Base-by-base conservation (phyloP, 257 asterid genomes). In the Echites panduratus region DNA sequence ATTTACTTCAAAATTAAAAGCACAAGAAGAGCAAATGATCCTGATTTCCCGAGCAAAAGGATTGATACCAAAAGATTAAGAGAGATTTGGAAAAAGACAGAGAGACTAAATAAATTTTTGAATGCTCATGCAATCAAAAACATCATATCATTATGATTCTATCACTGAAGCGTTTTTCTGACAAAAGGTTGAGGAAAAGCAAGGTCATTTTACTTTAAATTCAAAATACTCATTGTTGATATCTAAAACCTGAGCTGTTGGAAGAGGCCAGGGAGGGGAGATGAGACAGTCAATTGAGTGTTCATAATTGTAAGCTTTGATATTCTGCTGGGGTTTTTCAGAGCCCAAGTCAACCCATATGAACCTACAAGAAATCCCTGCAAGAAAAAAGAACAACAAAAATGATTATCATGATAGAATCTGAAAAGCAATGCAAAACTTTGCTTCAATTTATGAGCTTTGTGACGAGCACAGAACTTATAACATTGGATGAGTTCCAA, bases 321-420 rank as follows among this genome's bases (percentile, higher is more conserved):
- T 74, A 94, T 77, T 83, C 66, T 91, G 86, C 85, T 85, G 66
- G 85, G 88, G 68, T 86, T 94, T 80, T 89, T 91, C 86, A 94
- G 76, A 70, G 96, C 92, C 99, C 99, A 94, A 29, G 99, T 91
- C 81, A 94, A 77, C 69, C 99, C 99, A 73, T 94, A 94, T 26
- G 99, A 94, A 75, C 97, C 99, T 79, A 94, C 97, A 53, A 94
- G 83, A 80, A 91, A 91, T 75, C 97, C 98, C 98, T 94, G 77
- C 77, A 82, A 64, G 71, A 78, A 77, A n/a, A 67, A 57, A 74
- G 40, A 38, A 70, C 26, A 26, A 41, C 5, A 64, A 9, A 24
- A 38, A 44, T 50, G 27, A 43, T 66, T 67, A 40, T 50, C 4
- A 47, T 76, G 44, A 13, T 19, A 54, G 59, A 4, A 74, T n/a